Percentiles rank a stretch among this genome's conserved stretches.
phyloP scores from a whole-genome alignment of 352 stramenopile species.

The Phytophthora ohioensis region DNA sequence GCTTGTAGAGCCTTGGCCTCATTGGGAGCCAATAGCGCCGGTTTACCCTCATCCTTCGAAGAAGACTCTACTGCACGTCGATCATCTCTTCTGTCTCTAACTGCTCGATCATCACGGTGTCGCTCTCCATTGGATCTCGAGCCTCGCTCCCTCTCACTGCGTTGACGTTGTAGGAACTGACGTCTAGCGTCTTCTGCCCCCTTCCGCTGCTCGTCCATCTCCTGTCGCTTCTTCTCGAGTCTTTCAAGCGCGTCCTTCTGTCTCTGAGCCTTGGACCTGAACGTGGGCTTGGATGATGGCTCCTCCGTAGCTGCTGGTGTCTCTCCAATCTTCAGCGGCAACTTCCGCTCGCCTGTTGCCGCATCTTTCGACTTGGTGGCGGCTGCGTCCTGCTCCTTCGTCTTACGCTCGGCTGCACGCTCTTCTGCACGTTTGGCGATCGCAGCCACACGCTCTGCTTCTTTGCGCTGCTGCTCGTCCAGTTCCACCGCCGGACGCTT shows the following conservation, averaged over 20 bases:
- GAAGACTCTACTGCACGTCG: constrained; percentile 6
- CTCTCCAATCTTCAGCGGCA: constrained; percentile 44
- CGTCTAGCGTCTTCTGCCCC: constrained; percentile 64
- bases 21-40: constrained; percentile 42
- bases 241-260: constrained; percentile 77
- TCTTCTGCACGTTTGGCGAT: constrained; percentile 81
- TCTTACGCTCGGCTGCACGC: constrained; percentile 47
- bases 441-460: constrained; percentile 75
- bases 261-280: constrained; percentile 84
- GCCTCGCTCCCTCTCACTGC: constrained; percentile 42
- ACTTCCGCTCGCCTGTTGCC: constrained; percentile 40
- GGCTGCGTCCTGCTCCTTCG: constrained; percentile 26
- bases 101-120: constrained; percentile 26
- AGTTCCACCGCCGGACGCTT: constrained; percentile 22
- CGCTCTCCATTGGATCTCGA: constrained; percentile 27
- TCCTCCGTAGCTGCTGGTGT: background rate
- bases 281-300: constrained; percentile 55
- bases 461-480: constrained; percentile 53
- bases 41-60: constrained; percentile 27
- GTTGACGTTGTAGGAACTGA: constrained; percentile 71
- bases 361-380: constrained; percentile 7
- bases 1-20: constrained; percentile 82
- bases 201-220: constrained; percentile 69
- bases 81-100: constrained; percentile 19
- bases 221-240: constrained; percentile 75